Percentiles rank a stretch among this genome's conserved stretches.
phyloP scores from a whole-genome alignment of 371 early-diverging fungal genomes.

The Globomyces sp. region DNA sequence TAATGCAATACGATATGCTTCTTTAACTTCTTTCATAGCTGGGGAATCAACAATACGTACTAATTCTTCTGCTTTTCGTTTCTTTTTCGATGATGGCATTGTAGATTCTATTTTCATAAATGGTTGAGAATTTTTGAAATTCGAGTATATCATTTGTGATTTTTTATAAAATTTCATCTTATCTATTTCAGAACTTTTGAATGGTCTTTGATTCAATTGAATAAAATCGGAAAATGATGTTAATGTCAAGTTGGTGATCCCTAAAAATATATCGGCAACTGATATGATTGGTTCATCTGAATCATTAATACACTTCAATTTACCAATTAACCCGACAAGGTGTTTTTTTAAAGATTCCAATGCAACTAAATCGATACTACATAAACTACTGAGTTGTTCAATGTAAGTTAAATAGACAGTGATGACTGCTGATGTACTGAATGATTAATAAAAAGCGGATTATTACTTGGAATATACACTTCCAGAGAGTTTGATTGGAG shows the following conservation, averaged over 20 bases:
- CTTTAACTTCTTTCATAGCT: background rate
- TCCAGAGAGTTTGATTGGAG: too few species aligned
- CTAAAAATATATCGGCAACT: background rate
- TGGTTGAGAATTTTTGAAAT: background rate
- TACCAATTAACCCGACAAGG: too few species aligned
- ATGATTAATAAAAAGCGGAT: too few species aligned
- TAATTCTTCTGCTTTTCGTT: slow-evolving; percentile 9
- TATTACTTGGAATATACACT: too few species aligned
- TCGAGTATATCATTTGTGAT: background rate
- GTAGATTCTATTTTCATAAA: background rate
- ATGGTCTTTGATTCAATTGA: background rate
- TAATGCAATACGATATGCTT: background rate
- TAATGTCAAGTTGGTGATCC: background rate
- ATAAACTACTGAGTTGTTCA: too few species aligned
- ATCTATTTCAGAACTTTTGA: background rate
- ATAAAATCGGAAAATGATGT: background rate
- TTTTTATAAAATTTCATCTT: background rate
- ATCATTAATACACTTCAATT: too few species aligned
- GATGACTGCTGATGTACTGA: too few species aligned
- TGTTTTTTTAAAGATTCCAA: too few species aligned
- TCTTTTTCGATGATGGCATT: slow-evolving; percentile 1
- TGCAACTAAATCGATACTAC: too few species aligned
- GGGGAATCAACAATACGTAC: background rate
- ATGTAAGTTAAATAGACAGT: too few species aligned
- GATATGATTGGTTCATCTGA: background rate